Conservation (phyloP, 2,329 filamentous ascomycete genomes). For the Apiospora phragmitis region DNA sequence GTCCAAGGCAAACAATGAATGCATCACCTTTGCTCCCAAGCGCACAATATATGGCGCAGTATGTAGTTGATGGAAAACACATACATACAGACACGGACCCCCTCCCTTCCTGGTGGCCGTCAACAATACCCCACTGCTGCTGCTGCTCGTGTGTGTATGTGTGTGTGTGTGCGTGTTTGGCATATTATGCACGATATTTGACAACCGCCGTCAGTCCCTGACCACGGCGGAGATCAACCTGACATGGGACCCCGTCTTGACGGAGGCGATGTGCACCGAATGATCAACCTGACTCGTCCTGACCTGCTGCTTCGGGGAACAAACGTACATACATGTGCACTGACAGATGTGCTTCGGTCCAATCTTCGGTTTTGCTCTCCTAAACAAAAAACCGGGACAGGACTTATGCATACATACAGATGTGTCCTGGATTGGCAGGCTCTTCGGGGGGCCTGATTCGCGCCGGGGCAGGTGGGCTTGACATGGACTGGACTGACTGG, state of each 20-base stretch:
- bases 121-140: neutral
- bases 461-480: neutral
- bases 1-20: neutral
- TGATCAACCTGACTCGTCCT: neutral
- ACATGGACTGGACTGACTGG: neutral
- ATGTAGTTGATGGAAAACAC: neutral
- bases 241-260: neutral
- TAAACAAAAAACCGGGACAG: neutral
- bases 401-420: neutral
- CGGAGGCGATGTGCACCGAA: neutral
- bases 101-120: neutral
- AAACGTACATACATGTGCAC: neutral
- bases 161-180: neutral
- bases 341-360: neutral
- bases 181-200: neutral
- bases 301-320: neutral
- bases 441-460: neutral
- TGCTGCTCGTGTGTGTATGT: neutral
- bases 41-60: neutral
- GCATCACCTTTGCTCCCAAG: neutral
- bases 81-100: neutral
- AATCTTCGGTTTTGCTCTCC: neutral
- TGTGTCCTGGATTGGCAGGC: neutral
- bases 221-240: neutral
- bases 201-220: neutral